These are phyloP conservation scores for Aquanectria penicillioides DNA, from an alignment of 2,329 filamentous ascomycete species.

Conservation along the genomic window DNA sequence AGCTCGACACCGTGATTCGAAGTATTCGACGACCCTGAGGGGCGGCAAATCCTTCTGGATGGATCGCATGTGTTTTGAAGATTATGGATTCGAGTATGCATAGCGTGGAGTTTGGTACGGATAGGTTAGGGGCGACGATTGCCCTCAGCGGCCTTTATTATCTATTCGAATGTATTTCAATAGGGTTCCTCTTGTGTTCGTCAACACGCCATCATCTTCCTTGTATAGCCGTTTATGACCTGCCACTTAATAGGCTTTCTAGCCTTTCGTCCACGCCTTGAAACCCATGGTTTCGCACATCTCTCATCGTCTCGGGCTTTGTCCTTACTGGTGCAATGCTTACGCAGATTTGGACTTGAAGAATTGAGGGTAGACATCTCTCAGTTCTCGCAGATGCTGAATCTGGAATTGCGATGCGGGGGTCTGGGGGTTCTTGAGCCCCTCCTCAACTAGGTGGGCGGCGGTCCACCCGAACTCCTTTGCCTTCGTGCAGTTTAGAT, in stretches of 20 bases:
- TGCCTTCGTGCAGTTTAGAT: constrained; percentile 81
- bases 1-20: constrained; percentile 70
- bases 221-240: not conserved
- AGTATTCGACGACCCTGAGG: constrained; percentile 66
- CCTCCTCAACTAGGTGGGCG: constrained; percentile 85
- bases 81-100: constrained; percentile 12
- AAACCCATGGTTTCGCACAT: not conserved
- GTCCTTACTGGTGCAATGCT: not conserved
- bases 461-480: constrained; percentile 86
- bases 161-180: constrained; percentile 19
- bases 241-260: not conserved
- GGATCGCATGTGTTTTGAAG: not conserved
- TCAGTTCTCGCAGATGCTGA: constrained; percentile 77
- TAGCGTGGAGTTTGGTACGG: constrained; percentile 27
- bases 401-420: constrained; percentile 81
- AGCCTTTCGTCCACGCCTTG: no score
- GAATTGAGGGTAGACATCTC: constrained; percentile 81
- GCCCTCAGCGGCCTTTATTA: not conserved
- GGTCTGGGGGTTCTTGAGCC: constrained; percentile 68
- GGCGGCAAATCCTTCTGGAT: not conserved
- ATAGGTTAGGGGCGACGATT: not conserved
- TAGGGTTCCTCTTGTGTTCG: constrained; percentile 25
- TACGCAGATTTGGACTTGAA: constrained; percentile 69
- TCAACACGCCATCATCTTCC: constrained; percentile 30
- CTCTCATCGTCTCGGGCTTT: not conserved